Percentiles rank a stretch among this genome's conserved stretches.
Conservation (phyloP, 1,139 yeast genomes). For the Scheffersomyces cryptocercus region DNA sequence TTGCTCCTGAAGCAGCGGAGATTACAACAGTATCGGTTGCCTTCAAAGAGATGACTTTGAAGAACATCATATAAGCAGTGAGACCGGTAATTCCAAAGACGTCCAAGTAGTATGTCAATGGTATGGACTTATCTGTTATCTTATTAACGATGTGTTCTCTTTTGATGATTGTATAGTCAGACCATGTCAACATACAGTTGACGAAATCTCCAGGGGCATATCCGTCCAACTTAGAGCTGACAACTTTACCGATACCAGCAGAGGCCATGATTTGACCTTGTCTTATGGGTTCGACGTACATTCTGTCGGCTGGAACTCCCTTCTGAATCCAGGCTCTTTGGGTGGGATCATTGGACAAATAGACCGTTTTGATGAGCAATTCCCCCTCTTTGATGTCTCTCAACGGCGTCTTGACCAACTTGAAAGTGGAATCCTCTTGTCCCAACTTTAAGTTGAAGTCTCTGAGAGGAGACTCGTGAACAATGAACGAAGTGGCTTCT, state of each 20-base stretch:
- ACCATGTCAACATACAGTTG: conserved; percentile 13
- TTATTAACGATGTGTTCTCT: conserved; percentile 8
- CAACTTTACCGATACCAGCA: conserved; percentile 30
- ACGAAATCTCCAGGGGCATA: conserved; percentile 10
- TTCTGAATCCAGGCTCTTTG: conserved; percentile 63
- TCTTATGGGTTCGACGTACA: conserved; percentile 49
- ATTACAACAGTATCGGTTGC: conserved; percentile 26
- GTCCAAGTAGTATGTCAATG: conserved; percentile 40
- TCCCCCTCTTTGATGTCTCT: conserved; percentile 41
- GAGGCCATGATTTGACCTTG: conserved; percentile 53
- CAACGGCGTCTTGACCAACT: conserved; percentile 22
- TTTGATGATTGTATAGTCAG: conserved; percentile 12
- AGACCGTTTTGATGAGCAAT: conserved; percentile 46
- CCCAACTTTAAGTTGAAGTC: conserved; percentile 25
- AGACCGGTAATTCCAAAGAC: conserved; percentile 38
- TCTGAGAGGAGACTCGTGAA: conserved; percentile 18
- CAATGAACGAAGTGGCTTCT: conserved; percentile 10
- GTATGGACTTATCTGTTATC: conserved; percentile 9
- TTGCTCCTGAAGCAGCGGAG: conserved; percentile 37
- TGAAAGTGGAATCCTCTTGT: conserved; percentile 36
- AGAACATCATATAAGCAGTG: conserved; percentile 32
- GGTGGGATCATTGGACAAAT: conserved; percentile 67
- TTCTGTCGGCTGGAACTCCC: conserved; percentile 37
- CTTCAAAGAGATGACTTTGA: conserved; percentile 25
- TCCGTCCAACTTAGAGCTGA: conserved; percentile 9